phyloP scores from a whole-genome alignment of 306 rosid genomes.

The Pueraria montana region DNA sequence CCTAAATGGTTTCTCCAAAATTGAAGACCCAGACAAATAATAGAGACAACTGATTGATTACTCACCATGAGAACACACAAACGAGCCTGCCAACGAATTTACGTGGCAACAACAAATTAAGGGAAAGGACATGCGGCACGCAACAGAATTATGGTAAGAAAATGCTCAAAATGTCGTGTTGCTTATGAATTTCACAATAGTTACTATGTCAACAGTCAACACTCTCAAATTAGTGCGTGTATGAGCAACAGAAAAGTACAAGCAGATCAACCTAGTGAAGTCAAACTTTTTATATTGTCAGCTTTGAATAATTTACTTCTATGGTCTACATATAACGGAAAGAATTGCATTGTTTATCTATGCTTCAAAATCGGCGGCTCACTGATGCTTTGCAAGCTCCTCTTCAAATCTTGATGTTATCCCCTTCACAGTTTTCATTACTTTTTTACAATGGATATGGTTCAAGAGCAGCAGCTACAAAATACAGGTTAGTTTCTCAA shows the following conservation, averaged over 20 bases:
- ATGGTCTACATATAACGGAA: neutral
- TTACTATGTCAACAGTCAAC: no score
- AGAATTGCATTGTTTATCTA: neutral
- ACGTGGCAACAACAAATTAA: neutral
- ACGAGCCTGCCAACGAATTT: neutral
- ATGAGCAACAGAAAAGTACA: constrained; percentile 2
- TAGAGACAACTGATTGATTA: neutral
- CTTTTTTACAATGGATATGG: constrained; percentile 50
- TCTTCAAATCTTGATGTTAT: constrained; percentile 25
- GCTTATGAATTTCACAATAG: neutral
- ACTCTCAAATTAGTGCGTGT: neutral
- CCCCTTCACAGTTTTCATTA: neutral
- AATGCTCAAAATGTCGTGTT: neutral
- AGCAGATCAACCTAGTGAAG: neutral
- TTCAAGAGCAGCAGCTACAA: constrained; percentile 59
- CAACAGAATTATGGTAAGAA: neutral
- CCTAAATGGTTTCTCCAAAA: neutral
- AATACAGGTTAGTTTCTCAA: constrained; percentile 54
- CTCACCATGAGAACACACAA: neutral
- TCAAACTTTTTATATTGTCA: constrained; percentile 37
- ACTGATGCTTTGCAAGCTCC: neutral
- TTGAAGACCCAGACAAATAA: neutral
- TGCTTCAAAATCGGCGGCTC: constrained; percentile 27
- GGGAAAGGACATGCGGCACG: neutral
- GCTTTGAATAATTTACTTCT: neutral